Base-by-base conservation (phyloP, 1,139 yeast species). In the Ogataea hybrid region DNA sequence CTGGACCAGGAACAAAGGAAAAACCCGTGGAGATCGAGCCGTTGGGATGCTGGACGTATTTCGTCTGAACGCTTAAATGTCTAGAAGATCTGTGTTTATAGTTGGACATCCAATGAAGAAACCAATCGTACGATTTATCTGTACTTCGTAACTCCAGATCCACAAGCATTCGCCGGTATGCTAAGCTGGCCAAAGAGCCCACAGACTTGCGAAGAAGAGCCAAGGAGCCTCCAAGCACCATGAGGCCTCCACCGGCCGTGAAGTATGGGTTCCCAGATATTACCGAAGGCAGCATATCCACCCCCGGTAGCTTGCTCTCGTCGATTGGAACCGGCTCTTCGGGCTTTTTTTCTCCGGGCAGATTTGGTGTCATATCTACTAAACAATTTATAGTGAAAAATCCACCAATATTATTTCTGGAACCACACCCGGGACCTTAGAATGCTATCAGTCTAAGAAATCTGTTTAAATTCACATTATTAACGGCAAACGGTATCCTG, bases 201-300 rank as follows among this genome's bases (percentile, higher is more conserved):
- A 84, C 62, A 1, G 88, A 90, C 52, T 77, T 83, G 40, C 96
- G 71, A 1, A 89, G 81, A 12, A 89, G 56, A 0, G 97, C 95
- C 25, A 92, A 65, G 1, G 84, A 84, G 0, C 96, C 90, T 16
- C 98, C 98, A 2, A 92, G 69, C 3, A 90, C 71, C 98, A 92
- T 92, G 35, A 92, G 70, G 0, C 98, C 98, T 54, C 96, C 96
- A 57, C 98, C 94, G 0, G 97, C 98, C 2, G 97, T 95, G 67
- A 92, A 92, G 63, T 87, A 88, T 8, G 97, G 97, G 59, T 92
- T 92, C 32, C 81, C 77, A 14, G 75, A 72, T 52, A 87, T 69
- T 6, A 23, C 36, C 20, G 32, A 22, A 6, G 41, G 37, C 7
- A 37, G 21, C 14, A 27, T 27, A 15, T 67, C 58, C 5, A 27